Percentiles rank a stretch among this genome's conserved stretches.
These are phyloP conservation scores for Rhodosporidiobolus sp. DNA, from an alignment of 768 basidiomycete genomes.

Conservation along the genomic window DNA sequence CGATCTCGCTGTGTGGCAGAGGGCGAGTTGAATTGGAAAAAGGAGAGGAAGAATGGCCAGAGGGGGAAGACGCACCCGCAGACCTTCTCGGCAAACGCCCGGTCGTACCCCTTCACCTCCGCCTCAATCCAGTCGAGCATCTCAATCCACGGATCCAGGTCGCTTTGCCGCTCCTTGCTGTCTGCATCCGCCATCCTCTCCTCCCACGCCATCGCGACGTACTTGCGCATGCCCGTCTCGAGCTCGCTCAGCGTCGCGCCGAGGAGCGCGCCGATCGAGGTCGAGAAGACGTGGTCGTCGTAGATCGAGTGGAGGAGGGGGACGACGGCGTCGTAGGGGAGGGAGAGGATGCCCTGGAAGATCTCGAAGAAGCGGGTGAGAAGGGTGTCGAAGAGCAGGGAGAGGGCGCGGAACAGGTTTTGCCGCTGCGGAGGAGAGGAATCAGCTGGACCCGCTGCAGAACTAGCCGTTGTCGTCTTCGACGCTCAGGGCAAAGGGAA, in stretches of 20 bases:
- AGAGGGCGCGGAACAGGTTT: constrained; percentile 50
- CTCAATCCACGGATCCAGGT: constrained; percentile 72
- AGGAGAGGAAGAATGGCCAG: not conserved
- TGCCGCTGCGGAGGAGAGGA: constrained; percentile 23
- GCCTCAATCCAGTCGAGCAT: constrained; percentile 91
- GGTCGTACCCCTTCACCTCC: constrained; percentile 73
- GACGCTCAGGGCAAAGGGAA: not conserved
- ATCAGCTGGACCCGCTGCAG: not conserved
- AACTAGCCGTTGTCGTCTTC: too few relatives aligned
- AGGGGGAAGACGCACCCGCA: constrained; percentile 60
- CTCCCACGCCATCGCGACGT: constrained; percentile 35
- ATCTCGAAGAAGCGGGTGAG: constrained; percentile 77
- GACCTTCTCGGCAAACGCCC: constrained; percentile 78
- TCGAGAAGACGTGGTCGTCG: constrained; percentile 34
- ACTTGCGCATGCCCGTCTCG: constrained; percentile 35
- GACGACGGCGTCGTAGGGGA: constrained; percentile 67
- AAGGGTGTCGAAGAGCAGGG: constrained; percentile 77
- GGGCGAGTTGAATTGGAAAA: not conserved
- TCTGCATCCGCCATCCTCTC: constrained; percentile 45
- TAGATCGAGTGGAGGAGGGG: constrained; percentile 54
- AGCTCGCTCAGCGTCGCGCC: constrained; percentile 21
- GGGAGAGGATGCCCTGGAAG: constrained; percentile 69
- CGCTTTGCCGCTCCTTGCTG: constrained; percentile 56
- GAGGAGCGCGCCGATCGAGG: constrained; percentile 18
- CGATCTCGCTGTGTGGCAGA: constrained; percentile 50